These are phyloP conservation scores for Avena atlantica DNA, from an alignment of 176 grass and related monocot species.

Conservation along the genomic window DNA sequence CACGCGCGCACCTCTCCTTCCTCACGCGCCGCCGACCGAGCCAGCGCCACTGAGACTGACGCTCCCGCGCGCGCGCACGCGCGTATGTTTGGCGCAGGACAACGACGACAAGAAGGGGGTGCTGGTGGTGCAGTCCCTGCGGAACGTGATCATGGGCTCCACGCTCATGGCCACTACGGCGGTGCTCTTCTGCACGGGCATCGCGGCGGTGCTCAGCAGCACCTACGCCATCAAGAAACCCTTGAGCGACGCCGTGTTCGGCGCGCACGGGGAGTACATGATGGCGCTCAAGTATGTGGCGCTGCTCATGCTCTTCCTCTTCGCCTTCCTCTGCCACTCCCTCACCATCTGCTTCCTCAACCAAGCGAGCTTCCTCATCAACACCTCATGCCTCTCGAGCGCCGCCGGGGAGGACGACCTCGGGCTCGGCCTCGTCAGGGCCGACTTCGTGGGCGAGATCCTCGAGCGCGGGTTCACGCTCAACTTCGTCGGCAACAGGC, in stretches of 20 bases:
- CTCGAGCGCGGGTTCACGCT: slow-evolving; percentile 70
- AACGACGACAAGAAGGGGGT: slow-evolving; percentile 85
- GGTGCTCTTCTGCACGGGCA: slow-evolving; percentile 89
- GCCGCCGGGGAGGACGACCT: no score
- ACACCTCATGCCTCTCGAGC: slow-evolving; percentile 29
- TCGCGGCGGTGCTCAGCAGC: slow-evolving; percentile 96
- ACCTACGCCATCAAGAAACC: slow-evolving; percentile 88
- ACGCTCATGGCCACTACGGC: slow-evolving; percentile 92
- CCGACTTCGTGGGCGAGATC: slow-evolving; percentile 54
- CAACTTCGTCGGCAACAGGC: slow-evolving; percentile 77
- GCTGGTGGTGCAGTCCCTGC: slow-evolving; percentile 82
- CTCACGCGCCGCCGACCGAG: no score
- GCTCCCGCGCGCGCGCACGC: no score
- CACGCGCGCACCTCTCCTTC: no score
- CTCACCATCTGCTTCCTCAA: slow-evolving; percentile 84
- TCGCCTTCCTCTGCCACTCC: slow-evolving; percentile 93
- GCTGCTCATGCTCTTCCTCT: slow-evolving; percentile 78
- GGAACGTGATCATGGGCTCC: slow-evolving; percentile 94
- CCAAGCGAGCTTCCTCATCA: slow-evolving; percentile 95
- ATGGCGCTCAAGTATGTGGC: slow-evolving; percentile 92
- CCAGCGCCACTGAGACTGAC: no score
- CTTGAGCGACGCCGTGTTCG: slow-evolving; percentile 76
- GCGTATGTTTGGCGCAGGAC: no score
- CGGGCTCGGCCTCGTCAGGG: not conserved
- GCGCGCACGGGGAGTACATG: slow-evolving; percentile 96